Conservation (phyloP, 805 yeast genomes). For the Ogataea paraovalis region DNA sequence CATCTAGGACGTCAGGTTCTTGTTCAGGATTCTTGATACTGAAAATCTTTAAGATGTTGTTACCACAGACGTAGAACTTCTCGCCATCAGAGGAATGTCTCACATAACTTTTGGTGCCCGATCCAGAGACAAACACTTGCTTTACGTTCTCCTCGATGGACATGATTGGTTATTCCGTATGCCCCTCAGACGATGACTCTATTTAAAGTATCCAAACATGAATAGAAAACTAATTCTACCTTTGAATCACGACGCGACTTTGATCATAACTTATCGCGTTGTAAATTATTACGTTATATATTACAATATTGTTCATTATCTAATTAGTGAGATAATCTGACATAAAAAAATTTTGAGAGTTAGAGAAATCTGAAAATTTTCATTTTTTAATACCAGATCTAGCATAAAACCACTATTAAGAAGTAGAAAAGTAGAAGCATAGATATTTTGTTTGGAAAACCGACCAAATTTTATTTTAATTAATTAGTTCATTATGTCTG, state of each 20-base stretch:
- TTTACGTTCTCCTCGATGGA: constrained; percentile 25
- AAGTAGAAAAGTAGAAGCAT: neutral
- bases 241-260: no score
- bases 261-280: no score
- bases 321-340: neutral
- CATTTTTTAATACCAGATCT: neutral
- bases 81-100: constrained; percentile 23
- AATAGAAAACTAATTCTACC: neutral
- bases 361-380: constrained; percentile 3
- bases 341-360: neutral
- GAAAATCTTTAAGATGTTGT: constrained; percentile 52
- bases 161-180: constrained; percentile 8
- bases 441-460: neutral
- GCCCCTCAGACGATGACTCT: no score
- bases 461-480: neutral
- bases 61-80: constrained; percentile 48
- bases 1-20: constrained; percentile 60
- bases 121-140: constrained; percentile 30
- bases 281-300: neutral
- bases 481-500: constrained; percentile 36
- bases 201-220: no score
- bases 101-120: constrained; percentile 17
- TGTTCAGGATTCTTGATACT: constrained; percentile 44
- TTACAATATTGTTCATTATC: neutral
- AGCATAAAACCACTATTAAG: neutral